A percentile compares a stretch with the other conserved stretches of the same genome.
Conservation (phyloP, 139 green algal species). For the Gonium pectorale region DNA sequence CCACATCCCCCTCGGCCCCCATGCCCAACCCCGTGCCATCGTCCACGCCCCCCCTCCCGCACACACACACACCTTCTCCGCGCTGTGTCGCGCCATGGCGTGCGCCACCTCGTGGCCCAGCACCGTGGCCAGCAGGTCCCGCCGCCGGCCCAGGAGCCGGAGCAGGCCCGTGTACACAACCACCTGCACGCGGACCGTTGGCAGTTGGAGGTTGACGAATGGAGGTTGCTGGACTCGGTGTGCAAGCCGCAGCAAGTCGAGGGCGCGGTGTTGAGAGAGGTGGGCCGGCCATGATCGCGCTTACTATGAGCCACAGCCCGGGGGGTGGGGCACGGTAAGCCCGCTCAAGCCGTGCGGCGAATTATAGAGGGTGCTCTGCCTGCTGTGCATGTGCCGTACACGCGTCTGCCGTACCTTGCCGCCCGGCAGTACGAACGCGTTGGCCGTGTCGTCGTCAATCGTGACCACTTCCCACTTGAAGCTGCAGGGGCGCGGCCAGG, state of each 20-base stretch:
- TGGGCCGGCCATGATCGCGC: too few relatives aligned
- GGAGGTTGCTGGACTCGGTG: too few relatives aligned
- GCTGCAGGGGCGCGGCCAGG: background rate
- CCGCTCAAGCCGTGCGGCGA: too few relatives aligned
- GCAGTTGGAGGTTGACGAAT: background rate
- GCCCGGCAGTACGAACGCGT: constrained; percentile 70
- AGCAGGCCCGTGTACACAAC: constrained; percentile 54
- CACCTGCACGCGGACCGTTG: background rate
- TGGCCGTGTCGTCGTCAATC: constrained; percentile 54
- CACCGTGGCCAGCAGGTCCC: constrained; percentile 66
- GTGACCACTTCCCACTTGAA: constrained; percentile 66
- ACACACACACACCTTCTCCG: constrained; percentile 49
- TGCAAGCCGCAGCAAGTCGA: too few relatives aligned
- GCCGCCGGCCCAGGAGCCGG: constrained; percentile 54
- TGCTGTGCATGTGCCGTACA: too few relatives aligned
- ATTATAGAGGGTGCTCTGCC: too few relatives aligned
- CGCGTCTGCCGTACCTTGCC: too few relatives aligned
- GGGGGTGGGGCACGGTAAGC: too few relatives aligned
- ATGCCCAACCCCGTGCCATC: background rate
- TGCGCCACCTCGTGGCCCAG: constrained; percentile 69
- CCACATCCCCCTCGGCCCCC: background rate
- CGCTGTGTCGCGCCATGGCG: constrained; percentile 62
- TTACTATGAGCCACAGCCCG: too few relatives aligned
- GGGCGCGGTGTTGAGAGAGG: too few relatives aligned
- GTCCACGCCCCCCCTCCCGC: background rate